These are phyloP conservation scores for Mycocentrospora acerina DNA, from an alignment of 2,329 filamentous ascomycete genomes.

Conservation along the genomic window DNA sequence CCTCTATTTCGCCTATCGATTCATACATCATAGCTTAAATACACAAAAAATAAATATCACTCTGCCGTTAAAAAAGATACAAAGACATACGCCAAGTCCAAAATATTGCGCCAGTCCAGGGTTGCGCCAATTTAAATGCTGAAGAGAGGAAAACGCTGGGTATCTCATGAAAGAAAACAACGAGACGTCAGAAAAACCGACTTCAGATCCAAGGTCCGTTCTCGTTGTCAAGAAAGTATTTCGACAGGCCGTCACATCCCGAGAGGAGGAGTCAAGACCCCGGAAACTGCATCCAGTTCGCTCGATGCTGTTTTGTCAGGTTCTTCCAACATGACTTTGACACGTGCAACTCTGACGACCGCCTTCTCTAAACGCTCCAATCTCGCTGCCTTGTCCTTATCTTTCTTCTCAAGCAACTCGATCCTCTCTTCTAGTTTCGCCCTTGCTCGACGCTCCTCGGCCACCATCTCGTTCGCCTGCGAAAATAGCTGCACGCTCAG, in stretches of 20 bases:
- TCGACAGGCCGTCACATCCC: no score
- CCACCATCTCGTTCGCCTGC: constrained; percentile 87
- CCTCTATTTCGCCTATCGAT: no score
- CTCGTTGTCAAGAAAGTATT: not conserved
- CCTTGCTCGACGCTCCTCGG: constrained; percentile 69
- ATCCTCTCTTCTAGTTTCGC: constrained; percentile 72
- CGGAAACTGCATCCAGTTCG: no score
- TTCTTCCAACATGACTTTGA: constrained; percentile 59
- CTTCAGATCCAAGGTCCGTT: not conserved
- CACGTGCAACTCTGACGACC: constrained; percentile 69
- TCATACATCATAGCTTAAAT: no score
- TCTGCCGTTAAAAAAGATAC: no score
- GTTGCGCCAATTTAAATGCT: no score
- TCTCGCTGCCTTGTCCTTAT: constrained; percentile 67
- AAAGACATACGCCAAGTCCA: no score
- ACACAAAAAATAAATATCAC: no score
- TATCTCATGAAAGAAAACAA: not conserved
- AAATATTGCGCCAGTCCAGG: no score
- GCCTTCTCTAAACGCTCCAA: constrained; percentile 72
- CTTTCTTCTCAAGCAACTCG: constrained; percentile 66
- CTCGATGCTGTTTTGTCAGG: no score
- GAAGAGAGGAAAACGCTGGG: not conserved
- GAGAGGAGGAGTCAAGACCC: no score
- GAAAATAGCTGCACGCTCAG: constrained; percentile 74
- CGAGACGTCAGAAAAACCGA: not conserved